Evolutionary conservation across 2,329 filamentous ascomycete species (phyloP).

Genomic region (Calonectria montana): DNA sequence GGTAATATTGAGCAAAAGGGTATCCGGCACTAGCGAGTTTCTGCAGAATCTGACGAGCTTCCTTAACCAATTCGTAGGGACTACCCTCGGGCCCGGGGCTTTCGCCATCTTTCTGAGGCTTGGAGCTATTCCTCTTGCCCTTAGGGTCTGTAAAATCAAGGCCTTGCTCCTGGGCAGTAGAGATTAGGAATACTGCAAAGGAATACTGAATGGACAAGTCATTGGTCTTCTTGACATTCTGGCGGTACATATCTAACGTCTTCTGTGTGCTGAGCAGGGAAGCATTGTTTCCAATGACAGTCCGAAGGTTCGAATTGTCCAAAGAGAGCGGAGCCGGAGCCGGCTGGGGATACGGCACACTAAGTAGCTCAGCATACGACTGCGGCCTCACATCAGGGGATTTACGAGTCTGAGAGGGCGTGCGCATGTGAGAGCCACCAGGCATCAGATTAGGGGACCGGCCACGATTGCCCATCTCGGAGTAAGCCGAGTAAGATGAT

Average conservation of each 20-base stretch:
- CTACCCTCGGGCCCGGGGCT: constrained; percentile 59
- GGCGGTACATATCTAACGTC: constrained; percentile 96
- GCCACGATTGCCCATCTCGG: constrained; percentile 74
- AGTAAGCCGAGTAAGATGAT: constrained; percentile 81
- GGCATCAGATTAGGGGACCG: constrained; percentile 66
- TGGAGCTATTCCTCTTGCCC: constrained; percentile 59
- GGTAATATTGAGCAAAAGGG: constrained; percentile 97
- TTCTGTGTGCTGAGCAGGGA: constrained; percentile 91
- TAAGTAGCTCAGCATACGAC: constrained; percentile 71
- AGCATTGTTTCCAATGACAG: constrained; percentile 86
- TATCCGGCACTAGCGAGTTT: constrained; percentile 88
- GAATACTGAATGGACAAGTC: constrained; percentile 93
- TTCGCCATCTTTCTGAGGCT: constrained; percentile 59
- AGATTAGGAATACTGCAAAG: constrained; percentile 94
- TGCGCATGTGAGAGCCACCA: constrained; percentile 57
- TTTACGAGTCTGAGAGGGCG: constrained; percentile 63
- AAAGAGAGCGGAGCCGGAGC: constrained; percentile 73
- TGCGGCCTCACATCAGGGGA: constrained; percentile 66
- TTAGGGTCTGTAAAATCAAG: constrained; percentile 62
- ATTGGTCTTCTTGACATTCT: constrained; percentile 97
- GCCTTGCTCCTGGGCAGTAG: constrained; percentile 84
- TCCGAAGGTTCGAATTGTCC: constrained; percentile 84
- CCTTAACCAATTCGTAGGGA: constrained; percentile 78
- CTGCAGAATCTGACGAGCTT: constrained; percentile 91
- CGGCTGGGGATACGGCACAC: constrained; percentile 83